Evolutionary conservation across 1,139 yeast genomes (phyloP).

Genomic region (Suhomyces chickasaworum): DNA sequence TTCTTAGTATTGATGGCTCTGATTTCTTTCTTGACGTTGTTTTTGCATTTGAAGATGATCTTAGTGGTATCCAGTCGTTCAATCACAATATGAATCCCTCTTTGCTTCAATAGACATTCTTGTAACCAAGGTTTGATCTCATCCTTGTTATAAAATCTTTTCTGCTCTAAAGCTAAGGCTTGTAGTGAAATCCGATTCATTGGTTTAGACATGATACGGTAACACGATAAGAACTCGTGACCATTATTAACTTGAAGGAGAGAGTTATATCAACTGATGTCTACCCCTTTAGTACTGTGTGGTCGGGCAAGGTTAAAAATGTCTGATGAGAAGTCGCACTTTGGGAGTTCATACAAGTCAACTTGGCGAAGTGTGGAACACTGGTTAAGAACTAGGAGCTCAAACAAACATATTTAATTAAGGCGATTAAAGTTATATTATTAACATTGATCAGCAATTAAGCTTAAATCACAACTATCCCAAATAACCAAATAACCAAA

Average conservation of each 20-base stretch:
- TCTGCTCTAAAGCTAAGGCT: conserved; percentile 17
- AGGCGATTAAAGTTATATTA: too few relatives aligned
- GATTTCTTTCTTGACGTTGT: conserved; percentile 16
- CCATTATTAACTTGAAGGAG: neutral
- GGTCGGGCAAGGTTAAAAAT: neutral
- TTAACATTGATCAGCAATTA: too few relatives aligned
- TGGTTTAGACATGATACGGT: conserved; percentile 2
- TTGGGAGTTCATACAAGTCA: neutral
- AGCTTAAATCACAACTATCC: too few relatives aligned
- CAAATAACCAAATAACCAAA: too few relatives aligned
- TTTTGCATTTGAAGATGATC: conserved; percentile 69
- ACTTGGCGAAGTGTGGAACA: neutral
- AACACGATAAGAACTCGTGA: neutral
- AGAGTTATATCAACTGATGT: neutral
- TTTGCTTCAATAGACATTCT: conserved; percentile 41
- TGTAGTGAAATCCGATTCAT: conserved; percentile 11
- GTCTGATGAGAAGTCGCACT: conserved; percentile 2
- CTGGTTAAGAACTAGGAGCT: neutral
- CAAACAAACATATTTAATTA: neutral
- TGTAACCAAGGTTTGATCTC: conserved; percentile 74
- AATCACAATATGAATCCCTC: conserved; percentile 64
- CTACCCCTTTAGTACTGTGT: neutral
- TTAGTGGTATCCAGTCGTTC: conserved; percentile 70
- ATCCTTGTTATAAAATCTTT: conserved; percentile 18
- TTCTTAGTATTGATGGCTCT: conserved; percentile 13